Evolutionary conservation across 768 basidiomycete species (phyloP).

Genomic region (Austroboletus eburneus): DNA sequence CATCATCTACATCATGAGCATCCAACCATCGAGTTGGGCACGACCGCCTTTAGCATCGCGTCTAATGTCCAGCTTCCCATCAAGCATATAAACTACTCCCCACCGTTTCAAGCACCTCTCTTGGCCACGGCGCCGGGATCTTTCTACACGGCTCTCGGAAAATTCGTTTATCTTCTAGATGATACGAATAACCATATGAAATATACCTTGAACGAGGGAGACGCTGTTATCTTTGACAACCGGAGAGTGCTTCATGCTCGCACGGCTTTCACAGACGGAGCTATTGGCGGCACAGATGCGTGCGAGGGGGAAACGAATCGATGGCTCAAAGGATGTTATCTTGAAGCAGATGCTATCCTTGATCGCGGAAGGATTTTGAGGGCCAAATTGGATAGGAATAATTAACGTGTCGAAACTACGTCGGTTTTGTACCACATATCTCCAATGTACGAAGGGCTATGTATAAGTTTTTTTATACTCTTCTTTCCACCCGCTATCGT

Average conservation of each 20-base stretch:
- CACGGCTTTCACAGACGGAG: constrained; percentile 58
- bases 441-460: no score
- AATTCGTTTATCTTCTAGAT: constrained; percentile 59
- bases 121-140: constrained; percentile 42
- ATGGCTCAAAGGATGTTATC: constrained; percentile 89
- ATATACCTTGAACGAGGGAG: constrained; percentile 75
- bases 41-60: constrained; percentile 15
- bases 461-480: no score
- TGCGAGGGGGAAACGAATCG: constrained; percentile 53
- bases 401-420: constrained; percentile 1
- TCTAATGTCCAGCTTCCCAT: constrained; percentile 43
- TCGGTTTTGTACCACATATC: neutral
- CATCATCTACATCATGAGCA: constrained; percentile 75
- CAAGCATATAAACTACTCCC: constrained; percentile 82
- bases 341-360: constrained; percentile 62
- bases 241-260: constrained; percentile 84
- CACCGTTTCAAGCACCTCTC: constrained; percentile 90
- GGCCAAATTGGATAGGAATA: constrained; percentile 17
- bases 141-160: constrained; percentile 60
- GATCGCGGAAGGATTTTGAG: constrained; percentile 56
- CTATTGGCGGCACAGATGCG: constrained; percentile 26
- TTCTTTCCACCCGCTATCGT: no score
- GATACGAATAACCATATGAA: constrained; percentile 47
- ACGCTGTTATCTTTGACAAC: constrained; percentile 91
- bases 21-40: constrained; percentile 67